phyloP scores from a whole-genome alignment of 306 rosid species.

The Cucurbita moschata region DNA sequence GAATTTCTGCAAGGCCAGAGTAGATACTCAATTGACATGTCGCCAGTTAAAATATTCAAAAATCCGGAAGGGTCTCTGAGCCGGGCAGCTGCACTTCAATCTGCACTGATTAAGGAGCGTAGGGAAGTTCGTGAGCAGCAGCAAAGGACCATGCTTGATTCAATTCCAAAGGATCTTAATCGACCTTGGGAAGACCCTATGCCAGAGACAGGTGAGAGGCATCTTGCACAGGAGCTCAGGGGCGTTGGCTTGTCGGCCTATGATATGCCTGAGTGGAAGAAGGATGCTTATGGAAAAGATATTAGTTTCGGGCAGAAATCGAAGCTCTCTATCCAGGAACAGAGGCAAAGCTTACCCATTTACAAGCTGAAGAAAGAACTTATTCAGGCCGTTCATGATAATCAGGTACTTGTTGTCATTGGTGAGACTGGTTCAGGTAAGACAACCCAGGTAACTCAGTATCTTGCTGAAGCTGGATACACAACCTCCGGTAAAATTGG shows the following conservation, averaged over 20 bases:
- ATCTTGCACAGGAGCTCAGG: slow-evolving; percentile 84
- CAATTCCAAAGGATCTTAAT: slow-evolving; percentile 89
- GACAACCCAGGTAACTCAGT: slow-evolving; percentile 86
- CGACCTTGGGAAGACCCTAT: slow-evolving; percentile 96
- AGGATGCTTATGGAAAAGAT: slow-evolving; percentile 81
- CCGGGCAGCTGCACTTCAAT: slow-evolving; percentile 83
- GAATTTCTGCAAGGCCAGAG: slow-evolving; percentile 78
- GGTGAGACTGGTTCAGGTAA: slow-evolving; percentile 94
- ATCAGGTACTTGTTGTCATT: slow-evolving; percentile 68
- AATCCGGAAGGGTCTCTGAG: slow-evolving; percentile 84
- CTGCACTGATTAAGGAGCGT: slow-evolving; percentile 85
- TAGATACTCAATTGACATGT: slow-evolving; percentile 70
- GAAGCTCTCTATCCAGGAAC: slow-evolving; percentile 77
- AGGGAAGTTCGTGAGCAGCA: slow-evolving; percentile 85
- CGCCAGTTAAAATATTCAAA: slow-evolving; percentile 85
- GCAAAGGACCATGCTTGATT: slow-evolving; percentile 78
- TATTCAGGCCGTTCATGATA: slow-evolving; percentile 66
- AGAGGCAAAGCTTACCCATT: slow-evolving; percentile 68
- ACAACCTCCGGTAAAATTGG: slow-evolving; percentile 69
- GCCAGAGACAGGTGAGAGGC: slow-evolving; percentile 84
- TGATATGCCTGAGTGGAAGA: slow-evolving; percentile 91
- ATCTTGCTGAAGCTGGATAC: slow-evolving; percentile 79
- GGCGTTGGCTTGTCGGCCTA: slow-evolving; percentile 87
- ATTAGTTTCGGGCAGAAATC: slow-evolving; percentile 78
- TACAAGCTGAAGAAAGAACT: slow-evolving; percentile 69